Evolutionary conservation across 2,329 filamentous ascomycete genomes (phyloP).

Genomic region (Mycogone perniciosa): DNA sequence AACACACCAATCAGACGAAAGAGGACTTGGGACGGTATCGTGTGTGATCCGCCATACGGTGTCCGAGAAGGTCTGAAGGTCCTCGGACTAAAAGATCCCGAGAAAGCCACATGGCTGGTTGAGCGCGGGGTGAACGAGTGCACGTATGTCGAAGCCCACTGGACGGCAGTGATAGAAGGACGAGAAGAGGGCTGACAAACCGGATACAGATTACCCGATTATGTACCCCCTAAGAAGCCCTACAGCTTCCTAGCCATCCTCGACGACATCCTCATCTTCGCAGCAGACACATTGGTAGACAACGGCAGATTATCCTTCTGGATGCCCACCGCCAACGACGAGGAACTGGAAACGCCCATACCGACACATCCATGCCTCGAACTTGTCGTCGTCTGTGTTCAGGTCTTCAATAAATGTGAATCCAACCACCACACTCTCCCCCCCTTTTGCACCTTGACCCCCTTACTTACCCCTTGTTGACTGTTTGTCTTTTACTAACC

Average conservation of each 20-base stretch:
- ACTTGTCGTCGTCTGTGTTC: constrained; percentile 69
- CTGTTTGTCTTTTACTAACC: constrained; percentile 12
- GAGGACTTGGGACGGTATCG: constrained; percentile 77
- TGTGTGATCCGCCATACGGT: constrained; percentile 94
- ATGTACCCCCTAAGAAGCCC: constrained; percentile 80
- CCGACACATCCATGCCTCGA: constrained; percentile 72
- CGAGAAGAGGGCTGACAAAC: constrained; percentile 7
- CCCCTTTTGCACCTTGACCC: background rate
- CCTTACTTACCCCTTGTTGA: background rate
- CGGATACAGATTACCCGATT: constrained; percentile 45
- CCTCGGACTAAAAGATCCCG: constrained; percentile 66
- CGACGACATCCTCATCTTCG: constrained; percentile 81
- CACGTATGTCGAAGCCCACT: constrained; percentile 44
- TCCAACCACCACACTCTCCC: background rate
- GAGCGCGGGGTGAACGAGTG: constrained; percentile 65
- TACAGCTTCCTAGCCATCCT: constrained; percentile 91
- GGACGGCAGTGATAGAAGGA: background rate
- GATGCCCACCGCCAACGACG: constrained; percentile 88
- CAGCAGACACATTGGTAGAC: constrained; percentile 68
- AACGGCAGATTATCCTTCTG: constrained; percentile 82
- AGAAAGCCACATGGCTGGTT: constrained; percentile 52
- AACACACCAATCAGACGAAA: constrained; percentile 66
- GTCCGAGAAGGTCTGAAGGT: constrained; percentile 89
- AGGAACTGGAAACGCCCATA: constrained; percentile 67
- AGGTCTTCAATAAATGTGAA: constrained; percentile 83